Conservation (phyloP, 495 filamentous ascomycete genomes). For the Talaromyces proteolyticus region DNA sequence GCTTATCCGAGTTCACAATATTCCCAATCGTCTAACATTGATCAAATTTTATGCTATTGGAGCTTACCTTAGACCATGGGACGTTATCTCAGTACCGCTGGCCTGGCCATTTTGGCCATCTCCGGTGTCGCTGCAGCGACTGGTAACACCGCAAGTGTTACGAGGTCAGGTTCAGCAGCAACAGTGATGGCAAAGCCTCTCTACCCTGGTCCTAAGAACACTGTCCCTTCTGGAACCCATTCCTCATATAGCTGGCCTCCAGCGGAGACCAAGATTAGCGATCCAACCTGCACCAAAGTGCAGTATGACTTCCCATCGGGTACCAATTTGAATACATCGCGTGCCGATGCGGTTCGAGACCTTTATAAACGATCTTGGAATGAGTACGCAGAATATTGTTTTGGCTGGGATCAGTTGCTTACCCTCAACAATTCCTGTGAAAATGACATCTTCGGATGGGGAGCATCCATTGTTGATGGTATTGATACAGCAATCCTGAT, state of each 20-base stretch:
- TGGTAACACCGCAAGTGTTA: not conserved
- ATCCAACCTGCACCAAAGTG: slow-evolving; percentile 10
- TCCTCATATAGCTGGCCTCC: not conserved
- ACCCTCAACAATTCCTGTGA: slow-evolving; percentile 13
- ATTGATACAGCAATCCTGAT: slow-evolving; percentile 19
- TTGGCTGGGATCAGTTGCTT: slow-evolving; percentile 13
- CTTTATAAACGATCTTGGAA: slow-evolving; percentile 17
- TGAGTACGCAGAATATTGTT: slow-evolving; percentile 15
- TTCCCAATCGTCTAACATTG: too few species aligned
- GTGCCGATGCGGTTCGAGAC: slow-evolving; percentile 14
- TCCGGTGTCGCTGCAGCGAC: not conserved
- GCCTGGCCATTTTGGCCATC: not conserved
- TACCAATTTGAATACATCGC: slow-evolving; percentile 14
- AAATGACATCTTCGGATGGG: slow-evolving; percentile 18
- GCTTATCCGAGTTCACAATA: too few species aligned
- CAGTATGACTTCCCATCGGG: slow-evolving; percentile 14
- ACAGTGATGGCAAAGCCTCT: not conserved
- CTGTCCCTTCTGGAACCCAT: not conserved
- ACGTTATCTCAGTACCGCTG: not conserved
- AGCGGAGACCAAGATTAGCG: not conserved
- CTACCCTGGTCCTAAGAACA: not conserved
- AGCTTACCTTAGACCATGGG: not conserved
- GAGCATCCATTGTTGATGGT: slow-evolving; percentile 15
- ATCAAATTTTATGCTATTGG: too few species aligned
- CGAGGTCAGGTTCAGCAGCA: not conserved